phyloP scores from a whole-genome alignment of 768 basidiomycete species.

The Suillus subalutaceus region DNA sequence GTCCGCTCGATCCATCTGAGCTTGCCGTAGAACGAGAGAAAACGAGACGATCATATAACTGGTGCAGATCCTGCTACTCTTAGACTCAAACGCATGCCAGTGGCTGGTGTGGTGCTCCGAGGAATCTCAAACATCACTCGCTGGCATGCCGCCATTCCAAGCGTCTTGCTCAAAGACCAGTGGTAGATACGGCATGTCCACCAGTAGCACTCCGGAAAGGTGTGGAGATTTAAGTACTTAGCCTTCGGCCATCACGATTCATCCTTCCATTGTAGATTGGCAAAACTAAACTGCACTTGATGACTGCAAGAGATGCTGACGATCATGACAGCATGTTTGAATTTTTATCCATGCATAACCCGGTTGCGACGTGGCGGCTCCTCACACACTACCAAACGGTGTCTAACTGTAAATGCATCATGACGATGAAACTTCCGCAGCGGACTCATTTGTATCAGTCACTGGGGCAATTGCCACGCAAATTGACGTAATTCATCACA shows the following conservation, averaged over 20 bases:
- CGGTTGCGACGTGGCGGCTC: not conserved
- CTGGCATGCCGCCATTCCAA: not conserved
- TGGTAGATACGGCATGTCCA: too few relatives aligned
- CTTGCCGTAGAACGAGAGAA: not conserved
- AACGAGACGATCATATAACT: not conserved
- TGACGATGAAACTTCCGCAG: not conserved
- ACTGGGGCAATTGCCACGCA: not conserved
- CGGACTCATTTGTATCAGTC: not conserved
- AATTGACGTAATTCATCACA: not conserved
- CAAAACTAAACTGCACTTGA: not conserved
- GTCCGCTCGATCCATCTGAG: not conserved
- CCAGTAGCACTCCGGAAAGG: not conserved
- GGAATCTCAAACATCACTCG: not conserved
- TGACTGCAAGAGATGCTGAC: not conserved
- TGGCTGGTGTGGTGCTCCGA: not conserved
- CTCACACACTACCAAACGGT: not conserved
- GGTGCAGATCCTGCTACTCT: not conserved
- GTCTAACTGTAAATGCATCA: not conserved
- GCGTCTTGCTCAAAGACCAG: not conserved
- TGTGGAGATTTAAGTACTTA: not conserved
- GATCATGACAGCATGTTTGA: not conserved
- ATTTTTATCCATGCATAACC: not conserved
- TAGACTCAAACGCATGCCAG: not conserved
- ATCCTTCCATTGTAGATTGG: not conserved
- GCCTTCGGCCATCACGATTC: not conserved